phyloP scores from a whole-genome alignment of 208 protist species.

The Cochliopodium minus region DNA sequence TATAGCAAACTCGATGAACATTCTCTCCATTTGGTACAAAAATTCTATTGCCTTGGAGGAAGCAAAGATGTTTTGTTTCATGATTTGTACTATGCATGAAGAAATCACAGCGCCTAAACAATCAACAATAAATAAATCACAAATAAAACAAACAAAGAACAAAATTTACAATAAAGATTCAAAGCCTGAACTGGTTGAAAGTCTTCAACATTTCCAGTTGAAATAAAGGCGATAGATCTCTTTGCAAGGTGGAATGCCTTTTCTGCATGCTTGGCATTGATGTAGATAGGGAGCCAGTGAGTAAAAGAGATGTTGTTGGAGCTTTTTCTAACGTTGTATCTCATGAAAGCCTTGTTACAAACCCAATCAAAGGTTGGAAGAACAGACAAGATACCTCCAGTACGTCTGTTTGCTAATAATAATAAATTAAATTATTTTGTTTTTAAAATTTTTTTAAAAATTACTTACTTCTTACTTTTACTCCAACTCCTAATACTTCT shows the following conservation, averaged over 20 bases:
- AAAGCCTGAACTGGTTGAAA: constrained; percentile 20
- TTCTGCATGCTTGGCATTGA: constrained; percentile 24
- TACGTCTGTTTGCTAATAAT: constrained; percentile 9
- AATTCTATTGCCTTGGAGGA: constrained; percentile 17
- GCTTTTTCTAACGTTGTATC: constrained; percentile 16
- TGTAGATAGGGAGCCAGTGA: constrained; percentile 28
- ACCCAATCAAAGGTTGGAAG: background rate
- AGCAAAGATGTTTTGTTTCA: constrained; percentile 17
- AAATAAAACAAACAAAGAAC: too few relatives aligned
- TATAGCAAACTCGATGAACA: constrained; percentile 18
- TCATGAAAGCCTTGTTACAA: constrained; percentile 14
- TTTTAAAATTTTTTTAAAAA: constrained; percentile 2
- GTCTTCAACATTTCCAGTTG: background rate
- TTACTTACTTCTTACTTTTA: background rate
- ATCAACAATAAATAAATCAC: too few relatives aligned
- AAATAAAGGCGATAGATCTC: constrained; percentile 14
- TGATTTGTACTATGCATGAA: constrained; percentile 19
- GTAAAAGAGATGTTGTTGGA: constrained; percentile 18
- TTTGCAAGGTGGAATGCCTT: constrained; percentile 15
- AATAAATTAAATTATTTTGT: constrained; percentile 6
- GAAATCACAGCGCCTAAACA: too few relatives aligned
- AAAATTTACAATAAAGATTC: constrained; percentile 16
- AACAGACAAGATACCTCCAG: constrained; percentile 7
- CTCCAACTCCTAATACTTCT: constrained; percentile 22
- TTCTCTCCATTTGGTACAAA: constrained; percentile 25